Conservation (phyloP, 208 protist species). For the Trypanosoma platydactyli region DNA sequence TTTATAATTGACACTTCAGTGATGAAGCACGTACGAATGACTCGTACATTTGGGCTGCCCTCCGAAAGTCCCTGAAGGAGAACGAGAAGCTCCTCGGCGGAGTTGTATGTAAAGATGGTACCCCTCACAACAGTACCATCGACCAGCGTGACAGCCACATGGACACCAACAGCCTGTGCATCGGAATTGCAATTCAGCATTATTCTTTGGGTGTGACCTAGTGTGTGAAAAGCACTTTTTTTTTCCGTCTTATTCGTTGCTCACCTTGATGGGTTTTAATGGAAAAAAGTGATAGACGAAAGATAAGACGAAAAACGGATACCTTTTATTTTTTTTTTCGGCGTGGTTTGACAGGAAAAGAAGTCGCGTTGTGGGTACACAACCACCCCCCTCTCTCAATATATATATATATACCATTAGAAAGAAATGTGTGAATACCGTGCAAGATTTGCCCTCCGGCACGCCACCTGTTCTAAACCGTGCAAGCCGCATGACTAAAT, state of each 20-base stretch:
- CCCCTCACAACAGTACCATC: conserved; percentile 66
- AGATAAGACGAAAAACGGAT: background rate
- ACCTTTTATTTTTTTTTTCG: background rate
- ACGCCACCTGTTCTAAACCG: background rate
- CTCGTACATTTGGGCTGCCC: conserved; percentile 54
- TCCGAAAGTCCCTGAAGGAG: conserved; percentile 52
- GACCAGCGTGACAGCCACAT: conserved; percentile 55
- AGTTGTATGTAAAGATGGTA: conserved; percentile 85
- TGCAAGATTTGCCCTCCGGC: no score
- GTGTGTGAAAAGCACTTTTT: background rate
- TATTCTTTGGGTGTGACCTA: conserved; percentile 10
- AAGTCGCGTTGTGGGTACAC: no score
- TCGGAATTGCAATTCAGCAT: conserved; percentile 56
- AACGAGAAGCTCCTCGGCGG: conserved; percentile 67
- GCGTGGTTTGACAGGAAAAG: no score
- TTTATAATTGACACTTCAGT: conserved; percentile 49
- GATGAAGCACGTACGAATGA: conserved; percentile 78
- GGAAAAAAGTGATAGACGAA: background rate
- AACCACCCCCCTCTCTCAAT: no score
- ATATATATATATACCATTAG: no score
- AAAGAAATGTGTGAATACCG: no score
- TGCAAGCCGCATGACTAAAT: background rate
- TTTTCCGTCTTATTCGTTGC: conserved; percentile 1
- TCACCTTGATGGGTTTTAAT: background rate
- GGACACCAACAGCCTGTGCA: conserved; percentile 69